A percentile compares a stretch with the other conserved stretches of the same genome.
Evolutionary conservation across 495 filamentous ascomycete species (phyloP).

Genomic region (Collariella sp.): DNA sequence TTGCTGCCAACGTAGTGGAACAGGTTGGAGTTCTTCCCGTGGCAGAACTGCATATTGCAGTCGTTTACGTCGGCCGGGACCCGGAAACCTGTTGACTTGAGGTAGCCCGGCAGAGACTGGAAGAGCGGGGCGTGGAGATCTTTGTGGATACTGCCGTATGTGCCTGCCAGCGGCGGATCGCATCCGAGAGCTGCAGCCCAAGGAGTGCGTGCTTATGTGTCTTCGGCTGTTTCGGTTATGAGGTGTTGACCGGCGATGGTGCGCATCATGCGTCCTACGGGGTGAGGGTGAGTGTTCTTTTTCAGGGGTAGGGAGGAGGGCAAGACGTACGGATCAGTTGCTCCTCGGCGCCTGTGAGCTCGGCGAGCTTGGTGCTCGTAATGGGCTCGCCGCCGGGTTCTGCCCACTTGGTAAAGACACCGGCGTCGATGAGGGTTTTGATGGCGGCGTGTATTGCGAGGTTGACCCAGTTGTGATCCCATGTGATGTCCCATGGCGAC

Average conservation of each 20-base stretch:
- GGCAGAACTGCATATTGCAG: constrained; percentile 16
- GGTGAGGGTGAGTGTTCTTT: background rate
- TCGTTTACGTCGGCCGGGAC: constrained; percentile 19
- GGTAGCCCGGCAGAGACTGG: constrained; percentile 16
- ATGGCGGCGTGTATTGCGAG: constrained; percentile 2
- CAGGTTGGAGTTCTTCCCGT: constrained; percentile 8
- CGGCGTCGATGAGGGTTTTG: constrained; percentile 23
- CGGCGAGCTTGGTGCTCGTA: constrained; percentile 15
- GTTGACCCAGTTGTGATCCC: constrained; percentile 7
- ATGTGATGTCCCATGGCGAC: constrained; percentile 8
- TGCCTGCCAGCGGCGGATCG: constrained; percentile 2
- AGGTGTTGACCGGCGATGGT: constrained; percentile 4
- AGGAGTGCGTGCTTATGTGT: constrained; percentile 9
- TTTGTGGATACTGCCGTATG: constrained; percentile 7
- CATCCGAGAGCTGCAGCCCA: constrained; percentile 10
- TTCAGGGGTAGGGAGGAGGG: background rate
- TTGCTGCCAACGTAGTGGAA: constrained; percentile 19
- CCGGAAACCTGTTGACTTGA: constrained; percentile 15
- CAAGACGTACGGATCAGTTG: constrained; percentile 13
- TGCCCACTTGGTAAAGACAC: constrained; percentile 24
- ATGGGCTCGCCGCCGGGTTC: constrained; percentile 13
- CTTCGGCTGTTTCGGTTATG: background rate
- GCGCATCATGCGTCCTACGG: constrained; percentile 4
- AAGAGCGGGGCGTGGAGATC: constrained; percentile 6
- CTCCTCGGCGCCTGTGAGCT: constrained; percentile 15